Evolutionary conservation across 2,329 filamentous ascomycete genomes (phyloP).

Genomic region (Colletotrichum sp.): DNA sequence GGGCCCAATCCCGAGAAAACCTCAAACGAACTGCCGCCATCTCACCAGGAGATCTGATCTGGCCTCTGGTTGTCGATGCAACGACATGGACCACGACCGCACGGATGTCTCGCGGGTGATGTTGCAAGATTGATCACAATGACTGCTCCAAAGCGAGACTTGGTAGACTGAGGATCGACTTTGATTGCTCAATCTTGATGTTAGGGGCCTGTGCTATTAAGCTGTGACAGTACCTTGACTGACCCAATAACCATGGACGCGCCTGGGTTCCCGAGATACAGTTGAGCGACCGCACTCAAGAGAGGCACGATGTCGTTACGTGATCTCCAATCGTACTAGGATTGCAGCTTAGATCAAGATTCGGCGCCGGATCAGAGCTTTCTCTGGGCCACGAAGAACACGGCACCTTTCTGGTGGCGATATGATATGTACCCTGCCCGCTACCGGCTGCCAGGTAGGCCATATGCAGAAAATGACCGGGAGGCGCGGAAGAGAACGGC

Average conservation of each 20-base stretch:
- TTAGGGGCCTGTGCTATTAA: background rate
- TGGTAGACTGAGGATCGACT: background rate
- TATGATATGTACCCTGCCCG: background rate
- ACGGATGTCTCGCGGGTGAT: background rate
- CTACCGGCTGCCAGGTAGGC: background rate
- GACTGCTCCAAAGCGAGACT: background rate
- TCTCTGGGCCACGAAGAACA: background rate
- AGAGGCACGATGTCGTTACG: background rate
- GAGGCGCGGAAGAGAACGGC: background rate
- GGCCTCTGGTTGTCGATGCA: background rate
- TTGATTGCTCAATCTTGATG: background rate
- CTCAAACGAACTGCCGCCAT: background rate
- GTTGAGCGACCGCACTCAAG: background rate
- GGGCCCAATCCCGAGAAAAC: background rate
- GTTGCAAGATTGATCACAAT: background rate
- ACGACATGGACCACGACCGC: background rate
- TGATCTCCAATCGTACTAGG: background rate
- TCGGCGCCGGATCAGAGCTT: background rate
- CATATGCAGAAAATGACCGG: background rate
- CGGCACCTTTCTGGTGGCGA: background rate
- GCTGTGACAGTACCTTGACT: background rate
- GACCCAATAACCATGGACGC: background rate
- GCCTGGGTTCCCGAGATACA: background rate
- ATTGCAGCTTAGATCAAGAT: background rate
- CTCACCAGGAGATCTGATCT: background rate